Conservation (phyloP, 306 rosid genomes). For the Arachis hypogaea region DNA sequence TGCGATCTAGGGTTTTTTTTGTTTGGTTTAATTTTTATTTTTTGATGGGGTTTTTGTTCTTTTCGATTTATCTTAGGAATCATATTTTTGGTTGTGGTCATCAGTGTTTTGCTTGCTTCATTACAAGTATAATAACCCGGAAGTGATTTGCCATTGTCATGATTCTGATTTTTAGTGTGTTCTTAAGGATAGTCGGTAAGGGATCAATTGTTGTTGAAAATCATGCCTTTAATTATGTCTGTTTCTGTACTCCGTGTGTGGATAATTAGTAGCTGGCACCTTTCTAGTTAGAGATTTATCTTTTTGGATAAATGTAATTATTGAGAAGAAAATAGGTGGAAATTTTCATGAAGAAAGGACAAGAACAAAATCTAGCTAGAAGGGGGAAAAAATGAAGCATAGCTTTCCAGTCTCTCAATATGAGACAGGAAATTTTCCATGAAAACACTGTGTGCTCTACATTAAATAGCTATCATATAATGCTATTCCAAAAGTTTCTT, state of each 20-base stretch:
- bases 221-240: neutral
- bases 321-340: too few species aligned
- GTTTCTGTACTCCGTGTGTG: neutral
- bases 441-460: too few species aligned
- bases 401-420: too few species aligned
- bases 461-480: too few species aligned
- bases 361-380: too few species aligned
- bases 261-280: neutral
- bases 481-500: too few species aligned
- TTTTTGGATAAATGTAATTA: too few species aligned
- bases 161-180: slow-evolving; percentile 8
- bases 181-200: neutral
- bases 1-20: slow-evolving; percentile 1
- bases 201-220: neutral
- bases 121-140: neutral
- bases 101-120: neutral
- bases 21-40: neutral
- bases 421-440: too few species aligned
- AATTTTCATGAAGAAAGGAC: too few species aligned
- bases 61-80: neutral
- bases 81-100: neutral
- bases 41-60: neutral
- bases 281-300: neutral
- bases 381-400: too few species aligned
- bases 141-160: slow-evolving; percentile 13